Percentiles rank a stretch among this genome's conserved stretches.
These are phyloP conservation scores for Aquilaria sinensis DNA, from an alignment of 345 rosid genomes.

Conservation along the genomic window DNA sequence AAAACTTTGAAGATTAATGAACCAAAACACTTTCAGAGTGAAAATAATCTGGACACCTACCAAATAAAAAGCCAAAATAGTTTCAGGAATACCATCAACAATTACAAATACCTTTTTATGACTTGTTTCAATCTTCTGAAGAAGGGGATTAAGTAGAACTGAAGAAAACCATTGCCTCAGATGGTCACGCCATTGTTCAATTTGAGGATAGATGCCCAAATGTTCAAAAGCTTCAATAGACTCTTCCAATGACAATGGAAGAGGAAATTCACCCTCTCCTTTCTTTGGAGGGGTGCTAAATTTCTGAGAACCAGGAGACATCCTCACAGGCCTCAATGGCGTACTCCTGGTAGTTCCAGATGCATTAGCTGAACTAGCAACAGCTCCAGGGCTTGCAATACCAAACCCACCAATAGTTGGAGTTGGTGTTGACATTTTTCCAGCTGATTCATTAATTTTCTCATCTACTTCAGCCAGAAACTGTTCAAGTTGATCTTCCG, in stretches of 20 bases:
- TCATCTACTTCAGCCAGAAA: constrained; percentile 79
- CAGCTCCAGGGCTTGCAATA: constrained; percentile 56
- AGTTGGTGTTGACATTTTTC: constrained; percentile 72
- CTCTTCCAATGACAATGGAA: constrained; percentile 87
- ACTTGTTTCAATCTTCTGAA: constrained; percentile 75
- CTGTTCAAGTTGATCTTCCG: constrained; percentile 86
- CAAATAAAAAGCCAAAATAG: too few relatives aligned
- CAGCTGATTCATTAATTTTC: constrained; percentile 69
- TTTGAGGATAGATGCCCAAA: constrained; percentile 84
- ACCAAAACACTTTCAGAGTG: too few relatives aligned
- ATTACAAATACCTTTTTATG: constrained; percentile 59
- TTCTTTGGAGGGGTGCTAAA: constrained; percentile 93
- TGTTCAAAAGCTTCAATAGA: constrained; percentile 72
- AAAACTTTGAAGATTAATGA: too few relatives aligned
- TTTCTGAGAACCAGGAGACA: constrained; percentile 98
- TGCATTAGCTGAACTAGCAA: constrained; percentile 63
- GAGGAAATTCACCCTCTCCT: constrained; percentile 91
- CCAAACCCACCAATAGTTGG: constrained; percentile 62
- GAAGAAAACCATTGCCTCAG: constrained; percentile 97
- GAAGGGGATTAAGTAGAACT: constrained; percentile 66
- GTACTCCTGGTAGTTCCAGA: constrained; percentile 85
- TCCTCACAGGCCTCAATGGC: constrained; percentile 84
- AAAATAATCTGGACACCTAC: too few relatives aligned
- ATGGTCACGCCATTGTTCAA: constrained; percentile 84
- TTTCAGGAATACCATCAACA: too few relatives aligned